Evolutionary conservation across 129 eudicot species (phyloP).

Genomic region (Chrysanthemum seticuspe): DNA sequence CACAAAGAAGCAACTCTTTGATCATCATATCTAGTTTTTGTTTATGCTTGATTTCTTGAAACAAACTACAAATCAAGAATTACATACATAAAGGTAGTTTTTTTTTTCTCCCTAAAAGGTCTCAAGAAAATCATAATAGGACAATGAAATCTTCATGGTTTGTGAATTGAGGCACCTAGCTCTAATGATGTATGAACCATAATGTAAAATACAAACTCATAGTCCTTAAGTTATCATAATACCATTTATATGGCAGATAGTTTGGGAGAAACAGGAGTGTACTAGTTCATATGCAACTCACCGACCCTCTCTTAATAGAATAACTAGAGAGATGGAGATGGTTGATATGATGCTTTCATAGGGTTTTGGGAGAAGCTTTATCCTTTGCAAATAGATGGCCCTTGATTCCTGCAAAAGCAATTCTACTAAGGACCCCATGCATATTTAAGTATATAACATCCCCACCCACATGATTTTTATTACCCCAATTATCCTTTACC

Average conservation of each 20-base stretch:
- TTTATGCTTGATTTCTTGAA: no score
- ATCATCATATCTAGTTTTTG: no score
- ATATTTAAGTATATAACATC: conserved; percentile 5
- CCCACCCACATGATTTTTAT: conserved; percentile 20
- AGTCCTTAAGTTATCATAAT: not conserved
- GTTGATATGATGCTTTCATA: conserved; percentile 24
- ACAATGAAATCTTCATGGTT: no score
- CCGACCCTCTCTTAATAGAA: conserved; percentile 31
- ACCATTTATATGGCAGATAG: conserved; percentile 7
- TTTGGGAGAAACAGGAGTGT: conserved; percentile 22
- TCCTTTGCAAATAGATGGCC: conserved; percentile 21
- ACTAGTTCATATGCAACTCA: conserved; percentile 25
- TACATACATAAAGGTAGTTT: no score
- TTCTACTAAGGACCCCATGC: conserved; percentile 27
- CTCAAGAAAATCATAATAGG: no score
- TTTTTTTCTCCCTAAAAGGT: no score
- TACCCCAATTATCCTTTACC: conserved; percentile 1
- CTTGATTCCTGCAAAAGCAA: conserved; percentile 35
- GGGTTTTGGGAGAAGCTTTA: conserved; percentile 30
- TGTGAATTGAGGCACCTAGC: no score
- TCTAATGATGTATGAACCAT: no score
- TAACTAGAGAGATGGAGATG: conserved; percentile 1
- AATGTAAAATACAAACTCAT: not conserved
- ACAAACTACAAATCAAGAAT: no score
- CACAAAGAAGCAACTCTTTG: no score